These are phyloP conservation scores for Cyclospora cayetanensis DNA, from an alignment of 169 alveolate genomes.

Conservation along the genomic window DNA sequence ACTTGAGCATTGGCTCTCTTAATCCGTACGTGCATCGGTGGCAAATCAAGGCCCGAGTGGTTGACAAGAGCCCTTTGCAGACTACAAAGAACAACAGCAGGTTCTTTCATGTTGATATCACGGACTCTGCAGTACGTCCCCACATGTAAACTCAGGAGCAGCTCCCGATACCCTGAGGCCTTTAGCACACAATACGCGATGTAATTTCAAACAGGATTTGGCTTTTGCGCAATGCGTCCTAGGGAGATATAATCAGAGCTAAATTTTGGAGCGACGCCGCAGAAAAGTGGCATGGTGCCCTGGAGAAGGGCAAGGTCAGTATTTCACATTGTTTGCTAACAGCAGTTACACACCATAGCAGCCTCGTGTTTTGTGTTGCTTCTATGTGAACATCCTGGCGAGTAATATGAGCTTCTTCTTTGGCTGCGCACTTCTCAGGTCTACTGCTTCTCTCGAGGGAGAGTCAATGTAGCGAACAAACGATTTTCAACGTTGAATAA, in stretches of 20 bases:
- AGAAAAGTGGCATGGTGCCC: constrained; percentile 61
- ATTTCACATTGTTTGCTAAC: neutral
- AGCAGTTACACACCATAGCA: neutral
- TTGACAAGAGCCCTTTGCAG: constrained; percentile 57
- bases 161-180: neutral
- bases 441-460: constrained; percentile 48
- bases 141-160: neutral
- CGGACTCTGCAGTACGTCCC: constrained; percentile 62
- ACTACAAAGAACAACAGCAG: constrained; percentile 61
- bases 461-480: constrained; percentile 72
- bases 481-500: constrained; percentile 60
- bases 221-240: neutral
- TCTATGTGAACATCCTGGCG: neutral
- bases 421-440: constrained; percentile 56
- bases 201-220: neutral
- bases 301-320: constrained; percentile 64
- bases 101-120: constrained; percentile 63
- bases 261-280: constrained; percentile 74
- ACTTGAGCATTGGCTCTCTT: constrained; percentile 46
- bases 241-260: constrained; percentile 71
- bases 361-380: neutral
- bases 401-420: neutral
- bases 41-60: constrained; percentile 65
- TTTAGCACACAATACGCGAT: too few relatives aligned
- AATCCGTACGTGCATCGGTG: constrained; percentile 69